Base-by-base conservation (phyloP, 768 basidiomycete genomes). In the Naganishia vaughanmartiniae region DNA sequence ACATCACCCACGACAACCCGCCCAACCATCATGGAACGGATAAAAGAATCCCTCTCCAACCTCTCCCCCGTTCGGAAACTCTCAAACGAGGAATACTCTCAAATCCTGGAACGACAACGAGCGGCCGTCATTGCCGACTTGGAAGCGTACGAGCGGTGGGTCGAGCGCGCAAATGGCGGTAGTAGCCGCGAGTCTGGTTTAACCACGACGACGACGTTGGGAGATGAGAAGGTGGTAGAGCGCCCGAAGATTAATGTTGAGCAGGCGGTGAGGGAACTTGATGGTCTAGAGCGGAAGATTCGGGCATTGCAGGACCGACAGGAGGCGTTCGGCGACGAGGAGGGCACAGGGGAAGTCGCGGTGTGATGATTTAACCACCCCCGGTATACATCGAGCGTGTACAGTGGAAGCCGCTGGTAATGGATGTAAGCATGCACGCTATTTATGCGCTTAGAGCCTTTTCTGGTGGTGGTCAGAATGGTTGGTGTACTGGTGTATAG, bases 11-110 rank as follows among this genome's bases (percentile, higher is more conserved):
- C 66, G 6, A 36, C 36, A 39, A n/a, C 36, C 17, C 42, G 42
- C 42, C 65, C 33, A 33, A 46, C 48, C 7, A 63, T 80, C 21
- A 77, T 80, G 4, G 68, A 74, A 19, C 73, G 72, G 54, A 74
- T 82, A 34, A 75, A 82, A 74, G 70, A 74, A 45, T 71, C 68
- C 28, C 66, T 82, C 65, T 74, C 73, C 21, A 53, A 80, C 5
- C 73, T 90, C 46, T 87, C 89, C 12, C 81, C 81, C 0, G 77
- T 90, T 26, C 83, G 81, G 39, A 84, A 82, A 63, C 76, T 93
- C 4, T 85, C 90, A 7, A 87, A 93, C 73, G 89, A 92, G 57
- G 88, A 89, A 72, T 91, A 91, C 73, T 73, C 92, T 65, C 78
- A 78, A 33, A 85, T 84, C 70, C 76, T 92, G 76, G 87, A 85